Conservation (phyloP, 1,284 basidiomycete species). For the Taiwanofungus camphoratus region DNA sequence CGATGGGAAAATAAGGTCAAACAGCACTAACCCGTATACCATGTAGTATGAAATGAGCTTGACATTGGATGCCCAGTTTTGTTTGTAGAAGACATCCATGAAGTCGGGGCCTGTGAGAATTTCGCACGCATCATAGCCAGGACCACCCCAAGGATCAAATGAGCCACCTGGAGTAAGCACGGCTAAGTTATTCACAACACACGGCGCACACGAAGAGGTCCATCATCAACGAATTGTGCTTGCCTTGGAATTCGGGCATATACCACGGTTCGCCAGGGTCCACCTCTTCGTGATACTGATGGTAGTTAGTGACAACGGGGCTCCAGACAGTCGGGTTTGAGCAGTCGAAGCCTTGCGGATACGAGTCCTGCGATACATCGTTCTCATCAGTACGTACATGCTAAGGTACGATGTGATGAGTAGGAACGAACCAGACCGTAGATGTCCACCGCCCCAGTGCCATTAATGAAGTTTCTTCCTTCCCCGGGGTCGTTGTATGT, state of each 20-base stretch:
- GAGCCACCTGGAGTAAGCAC: constrained; percentile 43
- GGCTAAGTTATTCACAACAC: background rate
- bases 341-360: constrained; percentile 73
- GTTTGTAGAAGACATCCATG: constrained; percentile 68
- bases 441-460: constrained; percentile 51
- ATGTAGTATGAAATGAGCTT: constrained; percentile 78
- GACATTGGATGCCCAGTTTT: constrained; percentile 72
- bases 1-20: background rate
- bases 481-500: constrained; percentile 69
- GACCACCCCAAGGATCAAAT: constrained; percentile 71
- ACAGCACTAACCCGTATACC: constrained; percentile 53
- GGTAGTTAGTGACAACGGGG: constrained; percentile 50
- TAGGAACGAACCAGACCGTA: constrained; percentile 39
- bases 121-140: constrained; percentile 48
- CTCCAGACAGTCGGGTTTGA: constrained; percentile 58
- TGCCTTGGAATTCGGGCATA: constrained; percentile 49
- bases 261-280: constrained; percentile 61
- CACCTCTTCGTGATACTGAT: constrained; percentile 47
- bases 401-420: no score
- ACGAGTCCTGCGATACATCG: constrained; percentile 47
- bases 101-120: constrained; percentile 65
- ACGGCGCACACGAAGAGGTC: background rate
- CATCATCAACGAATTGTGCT: constrained; percentile 8
- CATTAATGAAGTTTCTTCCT: constrained; percentile 62
- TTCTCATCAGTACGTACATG: background rate